Evolutionary conservation across 2,329 filamentous ascomycete genomes (phyloP).

Genomic region (Epichloe sibirici): DNA sequence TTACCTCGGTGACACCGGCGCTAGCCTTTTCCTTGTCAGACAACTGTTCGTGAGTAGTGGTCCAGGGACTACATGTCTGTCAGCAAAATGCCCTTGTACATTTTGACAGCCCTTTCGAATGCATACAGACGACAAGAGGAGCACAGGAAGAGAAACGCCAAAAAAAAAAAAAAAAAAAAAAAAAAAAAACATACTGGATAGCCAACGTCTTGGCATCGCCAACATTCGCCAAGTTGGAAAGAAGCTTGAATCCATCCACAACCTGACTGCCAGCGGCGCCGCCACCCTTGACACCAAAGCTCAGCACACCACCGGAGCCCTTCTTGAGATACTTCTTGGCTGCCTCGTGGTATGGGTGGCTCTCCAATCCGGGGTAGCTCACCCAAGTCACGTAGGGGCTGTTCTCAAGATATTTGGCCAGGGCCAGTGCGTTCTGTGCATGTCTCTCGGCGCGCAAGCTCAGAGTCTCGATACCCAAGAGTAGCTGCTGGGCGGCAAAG

Average conservation of each 20-base stretch:
- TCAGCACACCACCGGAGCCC: conserved; percentile 82
- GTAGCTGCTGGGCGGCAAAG: conserved; percentile 83
- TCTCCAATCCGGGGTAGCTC: conserved; percentile 78
- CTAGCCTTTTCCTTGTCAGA: conserved; percentile 65
- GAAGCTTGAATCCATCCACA: conserved; percentile 88
- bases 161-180: neutral
- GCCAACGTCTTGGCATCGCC: conserved; percentile 91
- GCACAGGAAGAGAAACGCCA: neutral
- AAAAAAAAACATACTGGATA: conserved; percentile 47
- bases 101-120: no score
- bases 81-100: neutral
- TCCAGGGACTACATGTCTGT: conserved; percentile 51
- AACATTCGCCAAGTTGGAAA: conserved; percentile 93
- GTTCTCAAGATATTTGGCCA: conserved; percentile 73
- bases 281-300: conserved; percentile 86
- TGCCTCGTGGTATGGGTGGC: conserved; percentile 63
- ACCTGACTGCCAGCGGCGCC: conserved; percentile 72
- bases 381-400: conserved; percentile 86
- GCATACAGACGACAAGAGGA: neutral
- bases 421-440: conserved; percentile 65
- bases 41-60: conserved; percentile 88
- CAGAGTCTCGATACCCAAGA: conserved; percentile 82
- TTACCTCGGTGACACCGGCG: conserved; percentile 70
- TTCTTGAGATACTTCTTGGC: conserved; percentile 80
- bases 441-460: conserved; percentile 78